These are phyloP conservation scores for Karstenula rhodostoma DNA, from an alignment of 2,329 filamentous ascomycete genomes.

Conservation along the genomic window DNA sequence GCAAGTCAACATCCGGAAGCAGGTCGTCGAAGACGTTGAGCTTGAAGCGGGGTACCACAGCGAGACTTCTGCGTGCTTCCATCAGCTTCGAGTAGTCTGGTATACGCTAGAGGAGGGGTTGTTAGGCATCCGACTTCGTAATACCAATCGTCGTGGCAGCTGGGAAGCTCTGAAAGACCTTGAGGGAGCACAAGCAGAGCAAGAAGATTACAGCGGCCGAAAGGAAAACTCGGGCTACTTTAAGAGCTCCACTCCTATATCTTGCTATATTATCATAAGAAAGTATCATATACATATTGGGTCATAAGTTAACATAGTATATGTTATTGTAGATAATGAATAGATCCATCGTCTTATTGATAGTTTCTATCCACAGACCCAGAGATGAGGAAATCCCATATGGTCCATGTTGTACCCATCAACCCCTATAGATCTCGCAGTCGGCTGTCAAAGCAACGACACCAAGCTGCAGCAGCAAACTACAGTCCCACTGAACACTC, in stretches of 20 bases:
- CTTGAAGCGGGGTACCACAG: not conserved
- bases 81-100: not conserved
- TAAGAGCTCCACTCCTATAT: too few relatives aligned
- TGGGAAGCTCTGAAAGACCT: not conserved
- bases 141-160: not conserved
- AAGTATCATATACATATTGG: too few relatives aligned
- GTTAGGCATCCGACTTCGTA: not conserved
- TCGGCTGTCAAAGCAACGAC: slow-evolving; percentile 1
- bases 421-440: too few relatives aligned
- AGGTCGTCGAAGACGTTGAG: not conserved
- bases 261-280: too few relatives aligned
- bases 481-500: not conserved
- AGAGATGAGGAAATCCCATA: too few relatives aligned
- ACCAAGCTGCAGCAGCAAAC: not conserved
- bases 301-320: too few relatives aligned
- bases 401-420: too few relatives aligned
- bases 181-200: not conserved
- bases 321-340: too few relatives aligned
- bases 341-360: too few relatives aligned
- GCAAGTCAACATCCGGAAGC: not conserved
- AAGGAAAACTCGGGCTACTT: too few relatives aligned
- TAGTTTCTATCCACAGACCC: too few relatives aligned
- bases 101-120: not conserved
- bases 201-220: not conserved
- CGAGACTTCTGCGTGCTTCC: not conserved